Conservation (phyloP, 768 basidiomycete species). For the Grammothele lineata region DNA sequence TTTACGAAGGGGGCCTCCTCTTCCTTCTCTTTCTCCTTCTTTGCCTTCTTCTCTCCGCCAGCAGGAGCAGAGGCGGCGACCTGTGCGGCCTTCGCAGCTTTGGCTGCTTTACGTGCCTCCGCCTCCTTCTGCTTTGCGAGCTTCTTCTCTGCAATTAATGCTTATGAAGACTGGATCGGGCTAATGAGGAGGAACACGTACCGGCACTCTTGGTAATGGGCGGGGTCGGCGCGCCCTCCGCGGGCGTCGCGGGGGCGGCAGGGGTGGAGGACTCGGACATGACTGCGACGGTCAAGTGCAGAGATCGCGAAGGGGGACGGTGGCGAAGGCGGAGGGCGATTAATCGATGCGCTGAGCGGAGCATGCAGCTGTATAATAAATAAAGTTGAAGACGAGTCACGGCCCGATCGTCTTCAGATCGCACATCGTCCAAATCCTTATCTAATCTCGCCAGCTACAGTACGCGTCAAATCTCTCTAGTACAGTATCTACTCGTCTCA, state of each 20-base stretch:
- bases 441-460: conserved; percentile 4
- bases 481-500: no score
- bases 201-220: conserved; percentile 15
- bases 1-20: conserved; percentile 80
- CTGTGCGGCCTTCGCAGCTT: conserved; percentile 36
- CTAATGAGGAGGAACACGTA: not conserved
- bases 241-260: not conserved
- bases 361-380: conserved; percentile 11
- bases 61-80: conserved; percentile 39
- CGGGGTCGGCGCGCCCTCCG: conserved; percentile 2
- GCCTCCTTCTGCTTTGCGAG: conserved; percentile 80
- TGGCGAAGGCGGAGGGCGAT: conserved; percentile 8
- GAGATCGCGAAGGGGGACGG: conserved; percentile 6
- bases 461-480: not conserved
- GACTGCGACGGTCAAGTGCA: not conserved
- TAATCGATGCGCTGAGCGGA: conserved; percentile 15
- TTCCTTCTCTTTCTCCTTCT: conserved; percentile 69
- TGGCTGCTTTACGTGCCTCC: conserved; percentile 73
- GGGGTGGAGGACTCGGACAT: conserved; percentile 6
- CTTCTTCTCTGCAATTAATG: conserved; percentile 54
- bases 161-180: not conserved
- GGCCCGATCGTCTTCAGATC: not conserved
- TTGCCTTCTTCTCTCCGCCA: conserved; percentile 72
- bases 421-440: not conserved
- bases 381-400: conserved; percentile 14